Percentiles rank a stretch among this genome's conserved stretches.
Conservation (phyloP, 352 stramenopile species). For the Globisporangium iwayamae region DNA sequence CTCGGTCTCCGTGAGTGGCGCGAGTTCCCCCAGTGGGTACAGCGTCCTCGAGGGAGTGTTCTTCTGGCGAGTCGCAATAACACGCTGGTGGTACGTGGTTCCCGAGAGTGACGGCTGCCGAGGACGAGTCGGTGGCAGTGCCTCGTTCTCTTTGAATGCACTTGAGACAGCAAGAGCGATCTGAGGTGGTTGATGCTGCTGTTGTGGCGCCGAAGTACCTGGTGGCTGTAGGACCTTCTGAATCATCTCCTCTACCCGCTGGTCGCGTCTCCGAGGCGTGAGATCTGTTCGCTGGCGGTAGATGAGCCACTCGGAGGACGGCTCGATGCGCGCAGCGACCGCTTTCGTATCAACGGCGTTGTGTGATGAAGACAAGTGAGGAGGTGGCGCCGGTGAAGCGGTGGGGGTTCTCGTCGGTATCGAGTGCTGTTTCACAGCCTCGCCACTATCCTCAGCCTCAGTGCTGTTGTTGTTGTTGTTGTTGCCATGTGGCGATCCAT, state of each 20-base stretch:
- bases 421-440: no score
- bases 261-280: conserved; percentile 35
- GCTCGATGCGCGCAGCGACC: conserved; percentile 21
- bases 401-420: background rate
- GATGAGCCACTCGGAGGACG: conserved; percentile 59
- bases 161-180: conserved; percentile 1
- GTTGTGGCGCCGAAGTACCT: background rate
- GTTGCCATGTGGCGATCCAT: background rate
- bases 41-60: conserved; percentile 7
- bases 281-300: conserved; percentile 43
- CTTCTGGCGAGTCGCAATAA: conserved; percentile 20
- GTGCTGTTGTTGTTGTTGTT: background rate
- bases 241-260: conserved; percentile 46
- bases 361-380: conserved; percentile 1
- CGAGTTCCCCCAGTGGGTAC: conserved; percentile 13
- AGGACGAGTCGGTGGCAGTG: conserved; percentile 18
- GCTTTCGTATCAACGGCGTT: conserved; percentile 19
- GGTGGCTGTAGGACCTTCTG: conserved; percentile 18
- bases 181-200: background rate
- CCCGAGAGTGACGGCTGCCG: conserved; percentile 28
- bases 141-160: conserved; percentile 10
- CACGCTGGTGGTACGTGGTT: conserved; percentile 39
- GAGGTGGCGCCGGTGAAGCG: background rate
- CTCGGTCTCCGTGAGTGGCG: conserved; percentile 29
- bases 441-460: background rate